Base-by-base conservation (phyloP, 805 yeast species). In the Metschnikowia shivogae region DNA sequence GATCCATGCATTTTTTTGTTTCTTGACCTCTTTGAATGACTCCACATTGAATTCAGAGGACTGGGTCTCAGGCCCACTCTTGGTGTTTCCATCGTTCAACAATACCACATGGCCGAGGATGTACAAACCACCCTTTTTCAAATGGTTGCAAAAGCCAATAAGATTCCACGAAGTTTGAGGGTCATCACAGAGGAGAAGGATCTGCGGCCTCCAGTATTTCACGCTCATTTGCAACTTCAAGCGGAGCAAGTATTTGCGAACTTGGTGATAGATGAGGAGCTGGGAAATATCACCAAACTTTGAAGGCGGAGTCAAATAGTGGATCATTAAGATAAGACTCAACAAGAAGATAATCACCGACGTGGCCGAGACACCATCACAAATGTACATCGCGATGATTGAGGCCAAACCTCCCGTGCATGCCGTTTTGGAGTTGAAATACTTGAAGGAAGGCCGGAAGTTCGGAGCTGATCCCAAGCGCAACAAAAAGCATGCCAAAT, bases 231-330 rank as follows among this genome's bases (percentile, higher is more conserved):
- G 96, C 56, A 89, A 89, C 47, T 89, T 78, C 35, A 92, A 72
- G 43, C 95, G 73, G 48, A 93, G 67, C 36, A 89, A 68, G 59
- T 93, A 93, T 61, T 93, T 93, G 54, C 99, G 73, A 9, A 93
- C 98, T 65, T 93, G 99, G 61, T 93, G 99, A 63, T 93, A 93
- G 40, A 93, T 92, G 49, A 93, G 74, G 34, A 90, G 81, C 64
- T 93, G 99, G 3, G 98, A 90, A 20, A 93, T 97, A 65, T 93
- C 99, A 30, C 99, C 99, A 90, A 97, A 93, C 29, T 90, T 86
- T 60, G 89, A 89, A 5, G 99, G 97, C 1, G 97, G 97, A 9
- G 96, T 86, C 41, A 81, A 76, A 59, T 89, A 89, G 62, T 93
- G 98, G 52, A 93, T 93, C 43, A 86, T 62, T 36, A 89, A 59